These are phyloP conservation scores for Citrus cavaleriei DNA, from an alignment of 345 rosid species.

Conservation along the genomic window DNA sequence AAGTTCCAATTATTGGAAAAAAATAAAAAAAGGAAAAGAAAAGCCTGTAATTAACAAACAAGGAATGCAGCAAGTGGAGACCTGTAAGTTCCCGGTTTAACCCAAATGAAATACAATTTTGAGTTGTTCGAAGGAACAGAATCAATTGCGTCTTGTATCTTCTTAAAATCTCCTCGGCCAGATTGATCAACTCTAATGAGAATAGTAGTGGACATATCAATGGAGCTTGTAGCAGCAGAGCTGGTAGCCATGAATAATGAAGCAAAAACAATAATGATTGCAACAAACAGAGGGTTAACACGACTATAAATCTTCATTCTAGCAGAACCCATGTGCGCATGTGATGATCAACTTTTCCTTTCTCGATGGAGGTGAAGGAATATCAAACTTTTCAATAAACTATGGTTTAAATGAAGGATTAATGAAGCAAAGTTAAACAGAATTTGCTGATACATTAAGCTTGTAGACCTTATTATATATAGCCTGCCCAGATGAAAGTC, in stretches of 20 bases:
- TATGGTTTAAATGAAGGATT: slow-evolving; percentile 17
- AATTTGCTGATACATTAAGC: slow-evolving; percentile 17
- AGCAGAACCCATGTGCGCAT: slow-evolving; percentile 24
- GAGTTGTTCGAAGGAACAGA: slow-evolving; percentile 50
- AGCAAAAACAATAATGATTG: slow-evolving; percentile 5
- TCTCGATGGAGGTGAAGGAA: slow-evolving; percentile 29
- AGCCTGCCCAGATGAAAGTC: slow-evolving; percentile 11
- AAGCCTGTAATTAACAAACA: neutral
- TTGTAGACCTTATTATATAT: neutral
- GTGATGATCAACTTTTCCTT: neutral
- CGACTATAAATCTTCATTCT: neutral
- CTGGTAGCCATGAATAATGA: slow-evolving; percentile 16
- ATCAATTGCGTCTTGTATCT: slow-evolving; percentile 70
- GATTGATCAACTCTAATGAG: slow-evolving; percentile 64
- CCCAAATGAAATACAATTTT: slow-evolving; percentile 45
- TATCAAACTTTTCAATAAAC: neutral
- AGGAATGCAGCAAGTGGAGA: slow-evolving; percentile 8
- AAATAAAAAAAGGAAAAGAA: too few species aligned
- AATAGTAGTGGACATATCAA: slow-evolving; percentile 34
- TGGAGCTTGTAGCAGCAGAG: slow-evolving; percentile 3
- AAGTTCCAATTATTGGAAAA: neutral
- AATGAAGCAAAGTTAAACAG: slow-evolving; percentile 16
- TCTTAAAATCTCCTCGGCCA: slow-evolving; percentile 59
- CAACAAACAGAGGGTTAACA: neutral
- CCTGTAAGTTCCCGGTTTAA: slow-evolving; percentile 79